Percentiles rank a stretch among this genome's conserved stretches.
These are phyloP conservation scores for Davidsoniella eucalypti DNA, from an alignment of 2,329 filamentous ascomycete genomes.

Conservation along the genomic window DNA sequence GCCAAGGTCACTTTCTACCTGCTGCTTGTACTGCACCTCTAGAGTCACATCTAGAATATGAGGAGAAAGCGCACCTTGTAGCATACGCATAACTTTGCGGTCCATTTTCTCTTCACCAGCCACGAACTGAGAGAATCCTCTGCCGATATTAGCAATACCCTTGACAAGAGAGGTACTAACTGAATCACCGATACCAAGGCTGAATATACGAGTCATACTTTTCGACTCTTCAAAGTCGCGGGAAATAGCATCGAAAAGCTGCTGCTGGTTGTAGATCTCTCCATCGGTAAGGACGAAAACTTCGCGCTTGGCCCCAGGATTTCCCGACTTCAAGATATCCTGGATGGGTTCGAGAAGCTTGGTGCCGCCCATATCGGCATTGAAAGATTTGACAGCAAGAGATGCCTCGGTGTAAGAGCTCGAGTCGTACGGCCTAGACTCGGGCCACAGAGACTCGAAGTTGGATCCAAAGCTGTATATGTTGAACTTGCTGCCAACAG, in stretches of 20 bases:
- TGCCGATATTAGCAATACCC: conserved; percentile 35
- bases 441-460: conserved; percentile 29
- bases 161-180: conserved; percentile 38
- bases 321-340: conserved; percentile 26
- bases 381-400: conserved; percentile 25
- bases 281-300: conserved; percentile 42
- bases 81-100: conserved; percentile 54
- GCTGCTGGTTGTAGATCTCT: conserved; percentile 31
- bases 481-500: conserved; percentile 49
- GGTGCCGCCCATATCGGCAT: conserved; percentile 35
- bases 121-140: conserved; percentile 46
- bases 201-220: conserved; percentile 33
- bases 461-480: conserved; percentile 47
- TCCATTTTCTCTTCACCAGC: conserved; percentile 47
- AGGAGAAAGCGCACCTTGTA: conserved; percentile 51
- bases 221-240: conserved; percentile 23
- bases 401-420: conserved; percentile 27
- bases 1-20: not conserved
- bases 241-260: conserved; percentile 30
- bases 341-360: conserved; percentile 32
- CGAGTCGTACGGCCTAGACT: conserved; percentile 30
- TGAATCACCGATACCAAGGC: conserved; percentile 34
- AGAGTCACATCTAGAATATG: conserved; percentile 48
- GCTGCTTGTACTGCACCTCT: conserved; percentile 39
- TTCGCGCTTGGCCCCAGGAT: conserved; percentile 32